A percentile compares a stretch with the other conserved stretches of the same genome.
Conservation (phyloP, 495 filamentous ascomycete species). For the Sordaria brevicollis region DNA sequence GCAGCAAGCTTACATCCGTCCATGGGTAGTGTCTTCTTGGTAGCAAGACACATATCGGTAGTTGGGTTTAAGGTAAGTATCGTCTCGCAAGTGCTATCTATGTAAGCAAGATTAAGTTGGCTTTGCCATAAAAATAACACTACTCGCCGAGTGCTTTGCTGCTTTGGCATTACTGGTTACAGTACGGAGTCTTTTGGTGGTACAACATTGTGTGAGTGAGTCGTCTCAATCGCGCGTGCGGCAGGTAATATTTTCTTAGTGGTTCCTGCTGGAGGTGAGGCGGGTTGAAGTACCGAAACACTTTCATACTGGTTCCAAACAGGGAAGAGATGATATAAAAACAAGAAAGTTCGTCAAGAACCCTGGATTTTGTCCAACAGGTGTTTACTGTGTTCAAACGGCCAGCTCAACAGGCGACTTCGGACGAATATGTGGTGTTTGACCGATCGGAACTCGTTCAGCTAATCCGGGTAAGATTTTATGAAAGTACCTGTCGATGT, state of each 20-base stretch:
- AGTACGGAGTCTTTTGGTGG: not conserved
- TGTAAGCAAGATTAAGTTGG: not conserved
- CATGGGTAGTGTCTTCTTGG: not conserved
- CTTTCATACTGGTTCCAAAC: not conserved
- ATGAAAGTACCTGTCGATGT: not conserved
- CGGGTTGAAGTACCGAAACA: not conserved
- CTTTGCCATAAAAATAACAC: not conserved
- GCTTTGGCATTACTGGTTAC: not conserved
- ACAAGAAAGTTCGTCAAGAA: not conserved
- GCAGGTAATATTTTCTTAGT: not conserved
- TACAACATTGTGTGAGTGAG: not conserved
- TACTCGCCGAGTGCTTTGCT: not conserved
- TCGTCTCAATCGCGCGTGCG: not conserved
- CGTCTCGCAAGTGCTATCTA: not conserved
- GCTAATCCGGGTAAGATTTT: not conserved
- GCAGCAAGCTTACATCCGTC: not conserved
- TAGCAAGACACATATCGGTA: not conserved
- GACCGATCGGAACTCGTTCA: not conserved
- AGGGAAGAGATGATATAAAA: not conserved
- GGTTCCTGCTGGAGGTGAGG: not conserved
- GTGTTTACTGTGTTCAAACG: not conserved
- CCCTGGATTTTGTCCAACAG: not conserved
- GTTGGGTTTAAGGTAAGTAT: not conserved
- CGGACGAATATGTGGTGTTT: not conserved
- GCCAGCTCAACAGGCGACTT: not conserved